A percentile compares a stretch with the other conserved stretches of the same genome.
Evolutionary conservation across 495 filamentous ascomycete genomes (phyloP).

Genomic region (Cercophora newfieldiana): DNA sequence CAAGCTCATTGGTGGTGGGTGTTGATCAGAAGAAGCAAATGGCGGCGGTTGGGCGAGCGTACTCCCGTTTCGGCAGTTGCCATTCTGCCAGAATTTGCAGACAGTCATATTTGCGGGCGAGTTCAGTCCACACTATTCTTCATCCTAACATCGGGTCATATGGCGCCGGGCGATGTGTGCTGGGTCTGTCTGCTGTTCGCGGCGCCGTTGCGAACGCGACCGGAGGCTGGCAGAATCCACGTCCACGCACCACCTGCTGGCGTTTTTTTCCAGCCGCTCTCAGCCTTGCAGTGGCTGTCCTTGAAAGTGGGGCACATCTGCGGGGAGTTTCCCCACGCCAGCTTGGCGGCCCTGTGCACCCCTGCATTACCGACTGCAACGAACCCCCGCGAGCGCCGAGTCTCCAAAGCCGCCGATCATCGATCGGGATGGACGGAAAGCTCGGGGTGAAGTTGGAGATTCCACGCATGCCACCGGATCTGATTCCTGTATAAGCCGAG

Average conservation of each 20-base stretch:
- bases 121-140: background rate
- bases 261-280: background rate
- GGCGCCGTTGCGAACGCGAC: background rate
- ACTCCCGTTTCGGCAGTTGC: constrained; percentile 71
- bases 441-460: background rate
- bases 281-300: background rate
- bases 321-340: background rate
- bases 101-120: constrained; percentile 50
- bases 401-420: background rate
- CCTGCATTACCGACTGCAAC: background rate
- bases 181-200: background rate
- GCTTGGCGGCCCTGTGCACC: background rate
- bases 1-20: constrained; percentile 3
- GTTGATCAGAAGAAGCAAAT: background rate
- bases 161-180: background rate
- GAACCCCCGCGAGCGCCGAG: background rate
- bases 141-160: background rate
- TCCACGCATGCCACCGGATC: background rate
- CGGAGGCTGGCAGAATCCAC: background rate
- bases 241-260: background rate
- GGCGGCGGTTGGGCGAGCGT: constrained; percentile 17
- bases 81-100: constrained; percentile 72
- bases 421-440: background rate
- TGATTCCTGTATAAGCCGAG: background rate
- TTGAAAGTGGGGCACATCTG: background rate